Evolutionary conservation across 306 rosid genomes (phyloP).

Genomic region (Albizia julibrissin): DNA sequence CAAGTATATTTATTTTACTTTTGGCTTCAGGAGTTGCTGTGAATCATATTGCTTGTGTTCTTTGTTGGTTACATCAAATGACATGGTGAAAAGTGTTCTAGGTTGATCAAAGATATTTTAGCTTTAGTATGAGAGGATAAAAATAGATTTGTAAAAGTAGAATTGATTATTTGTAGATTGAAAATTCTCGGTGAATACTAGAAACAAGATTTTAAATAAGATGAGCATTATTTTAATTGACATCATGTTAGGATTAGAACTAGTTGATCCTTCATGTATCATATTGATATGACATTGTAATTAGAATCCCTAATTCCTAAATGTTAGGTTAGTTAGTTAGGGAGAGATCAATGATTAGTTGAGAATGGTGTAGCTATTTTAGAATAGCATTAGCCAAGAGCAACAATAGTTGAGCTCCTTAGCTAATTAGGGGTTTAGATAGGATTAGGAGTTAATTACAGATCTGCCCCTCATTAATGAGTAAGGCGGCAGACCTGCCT

Average conservation of each 20-base stretch:
- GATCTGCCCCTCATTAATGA: too few relatives aligned
- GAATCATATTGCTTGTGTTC: slow-evolving; percentile 6
- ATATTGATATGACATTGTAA: too few relatives aligned
- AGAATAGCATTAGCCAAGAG: too few relatives aligned
- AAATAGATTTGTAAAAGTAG: neutral
- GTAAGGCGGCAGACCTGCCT: too few relatives aligned
- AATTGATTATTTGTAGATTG: neutral
- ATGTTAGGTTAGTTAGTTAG: too few relatives aligned
- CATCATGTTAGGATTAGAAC: neutral
- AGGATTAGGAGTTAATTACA: too few relatives aligned
- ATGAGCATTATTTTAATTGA: neutral
- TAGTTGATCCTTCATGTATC: neutral
- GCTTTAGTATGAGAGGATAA: neutral
- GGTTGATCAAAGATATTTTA: slow-evolving; percentile 1
- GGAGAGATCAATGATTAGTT: too few relatives aligned
- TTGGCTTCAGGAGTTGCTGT: slow-evolving; percentile 26
- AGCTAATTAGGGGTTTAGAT: too few relatives aligned
- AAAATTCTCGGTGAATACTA: neutral
- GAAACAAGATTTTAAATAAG: neutral
- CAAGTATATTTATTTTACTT: slow-evolving; percentile 25
- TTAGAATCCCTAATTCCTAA: too few relatives aligned
- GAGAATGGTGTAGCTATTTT: too few relatives aligned
- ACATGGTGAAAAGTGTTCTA: slow-evolving; percentile 21
- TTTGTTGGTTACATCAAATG: slow-evolving; percentile 5
- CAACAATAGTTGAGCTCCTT: too few relatives aligned